Evolutionary conservation across 2,329 filamentous ascomycete genomes (phyloP), one percentile per base, ranked within the genome.

Genomic region (Fusarium musae): DNA sequence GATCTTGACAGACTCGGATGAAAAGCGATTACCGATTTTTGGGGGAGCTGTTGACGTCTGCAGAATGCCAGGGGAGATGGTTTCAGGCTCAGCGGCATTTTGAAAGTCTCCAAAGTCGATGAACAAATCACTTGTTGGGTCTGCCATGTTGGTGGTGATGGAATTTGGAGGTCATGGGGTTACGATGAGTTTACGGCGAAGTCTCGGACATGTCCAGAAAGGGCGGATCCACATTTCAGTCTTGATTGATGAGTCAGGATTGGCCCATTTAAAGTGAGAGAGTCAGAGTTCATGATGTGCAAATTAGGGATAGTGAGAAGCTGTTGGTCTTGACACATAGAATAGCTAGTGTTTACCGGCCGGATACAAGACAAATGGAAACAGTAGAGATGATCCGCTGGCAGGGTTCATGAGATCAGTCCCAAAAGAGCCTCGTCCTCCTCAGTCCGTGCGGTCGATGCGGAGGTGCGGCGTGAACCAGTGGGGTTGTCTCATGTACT

Each of bases 1-100:
- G 26, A 93, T 88, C 36, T 72, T 72, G 39, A 74, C 64, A 34
- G 68, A 61, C 19, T 74, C 72, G 1, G 72, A 74, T 0, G 72
- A 74, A 34, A 74, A 74, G 2, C 72, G 50, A 26, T 75, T 72
- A 1, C 72, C 72, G 40, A 73, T 73, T 43, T 73, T 73, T n/a
- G 71, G 63, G 9, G 71, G 70, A 9, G 71, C 65, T 0, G 69
- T 52, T 2, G 70, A 74, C 1, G 71, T 21, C 23, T 74, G 70
- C 2, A 72, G 56, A 15, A 74, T 69, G 2, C 54, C 69, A 5
- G 71, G 71, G 1, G 70, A 74, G 17, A 74, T 69, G 0, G 63
- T 74, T 17, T 63, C 52, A 8, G 37, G 11, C 5, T 69, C 67
- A 7, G 37, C 26, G 0, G 32, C 21, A 54, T 54, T n/a, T n/a